These are phyloP conservation scores for Podospora anserina DNA, from an alignment of 495 filamentous ascomycete species.

Conservation along the genomic window DNA sequence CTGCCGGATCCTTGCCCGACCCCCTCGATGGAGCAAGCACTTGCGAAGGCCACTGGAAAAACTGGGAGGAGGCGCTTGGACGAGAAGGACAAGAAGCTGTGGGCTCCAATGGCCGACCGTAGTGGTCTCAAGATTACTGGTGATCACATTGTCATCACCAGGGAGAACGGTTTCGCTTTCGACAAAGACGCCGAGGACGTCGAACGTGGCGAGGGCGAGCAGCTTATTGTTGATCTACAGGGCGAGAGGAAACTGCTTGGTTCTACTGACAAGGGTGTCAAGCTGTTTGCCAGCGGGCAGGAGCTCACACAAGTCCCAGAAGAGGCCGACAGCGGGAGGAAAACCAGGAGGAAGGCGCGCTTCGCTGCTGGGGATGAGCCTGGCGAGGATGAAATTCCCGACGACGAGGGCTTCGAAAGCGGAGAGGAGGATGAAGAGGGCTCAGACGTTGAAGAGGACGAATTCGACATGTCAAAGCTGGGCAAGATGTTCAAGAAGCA, in stretches of 20 bases:
- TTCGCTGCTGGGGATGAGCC: slow-evolving; percentile 57
- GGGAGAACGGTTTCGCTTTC: slow-evolving; percentile 67
- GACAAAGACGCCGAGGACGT: slow-evolving; percentile 64
- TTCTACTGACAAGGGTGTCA: slow-evolving; percentile 72
- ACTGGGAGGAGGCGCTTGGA: slow-evolving; percentile 69
- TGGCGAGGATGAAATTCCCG: slow-evolving; percentile 51
- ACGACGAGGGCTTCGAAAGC: slow-evolving; percentile 60
- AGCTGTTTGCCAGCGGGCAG: slow-evolving; percentile 76
- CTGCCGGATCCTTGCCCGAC: slow-evolving; percentile 95
- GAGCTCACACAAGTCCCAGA: slow-evolving; percentile 60
- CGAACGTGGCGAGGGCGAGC: slow-evolving; percentile 84
- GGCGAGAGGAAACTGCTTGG: slow-evolving; percentile 79
- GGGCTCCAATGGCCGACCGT: slow-evolving; percentile 96
- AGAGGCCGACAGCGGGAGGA: slow-evolving; percentile 66
- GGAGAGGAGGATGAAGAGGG: slow-evolving; percentile 56
- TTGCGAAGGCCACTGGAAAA: slow-evolving; percentile 79
- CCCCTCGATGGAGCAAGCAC: slow-evolving; percentile 79
- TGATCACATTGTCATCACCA: slow-evolving; percentile 56
- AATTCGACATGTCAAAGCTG: slow-evolving; percentile 54
- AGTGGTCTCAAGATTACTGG: slow-evolving; percentile 74
- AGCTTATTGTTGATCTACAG: slow-evolving; percentile 87
- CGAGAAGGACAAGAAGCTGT: slow-evolving; percentile 92
- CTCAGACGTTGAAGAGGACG: slow-evolving; percentile 49
- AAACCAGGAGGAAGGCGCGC: slow-evolving; percentile 62
- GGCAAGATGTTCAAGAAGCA: slow-evolving; percentile 52